Evolutionary conservation across 306 rosid genomes (phyloP).

Genomic region (Crataegus laevigata): DNA sequence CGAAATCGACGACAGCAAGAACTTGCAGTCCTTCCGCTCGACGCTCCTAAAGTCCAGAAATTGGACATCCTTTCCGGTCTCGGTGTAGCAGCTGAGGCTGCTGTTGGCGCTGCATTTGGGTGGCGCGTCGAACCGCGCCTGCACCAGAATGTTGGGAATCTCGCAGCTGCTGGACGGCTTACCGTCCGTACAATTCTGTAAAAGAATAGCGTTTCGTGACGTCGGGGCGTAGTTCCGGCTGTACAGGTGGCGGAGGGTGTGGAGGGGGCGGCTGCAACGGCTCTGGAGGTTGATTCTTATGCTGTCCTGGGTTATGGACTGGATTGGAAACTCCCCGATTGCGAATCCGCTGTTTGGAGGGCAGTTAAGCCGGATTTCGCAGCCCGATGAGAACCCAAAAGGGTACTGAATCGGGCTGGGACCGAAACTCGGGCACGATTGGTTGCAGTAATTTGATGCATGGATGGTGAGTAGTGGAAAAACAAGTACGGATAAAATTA

Average conservation of each 20-base stretch:
- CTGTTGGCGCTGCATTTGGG: slow-evolving; percentile 28
- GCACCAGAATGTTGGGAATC: slow-evolving; percentile 46
- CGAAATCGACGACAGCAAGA: slow-evolving; percentile 55
- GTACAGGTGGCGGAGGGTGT: slow-evolving; percentile 37
- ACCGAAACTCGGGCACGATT: slow-evolving; percentile 30
- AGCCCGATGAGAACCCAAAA: slow-evolving; percentile 74
- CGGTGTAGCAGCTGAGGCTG: slow-evolving; percentile 58
- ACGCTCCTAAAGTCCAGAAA: slow-evolving; percentile 28
- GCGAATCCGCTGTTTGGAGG: slow-evolving; percentile 11
- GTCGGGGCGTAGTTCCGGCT: slow-evolving; percentile 62
- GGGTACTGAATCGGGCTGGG: slow-evolving; percentile 32
- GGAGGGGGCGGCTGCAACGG: slow-evolving; percentile 47
- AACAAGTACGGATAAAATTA: neutral
- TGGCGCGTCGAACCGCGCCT: slow-evolving; percentile 37
- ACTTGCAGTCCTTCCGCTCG: slow-evolving; percentile 20
- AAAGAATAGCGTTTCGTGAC: slow-evolving; percentile 51
- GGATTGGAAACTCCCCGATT: slow-evolving; percentile 53
- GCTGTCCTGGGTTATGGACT: slow-evolving; percentile 20
- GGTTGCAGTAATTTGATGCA: slow-evolving; percentile 27
- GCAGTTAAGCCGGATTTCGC: slow-evolving; percentile 59
- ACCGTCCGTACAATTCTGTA: slow-evolving; percentile 35
- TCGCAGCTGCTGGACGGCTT: slow-evolving; percentile 28
- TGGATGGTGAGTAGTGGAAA: neutral
- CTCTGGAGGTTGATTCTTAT: slow-evolving; percentile 39
- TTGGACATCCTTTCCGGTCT: neutral